phyloP scores from a whole-genome alignment of 768 basidiomycete genomes.

The Termitomyces bulborhizus region DNA sequence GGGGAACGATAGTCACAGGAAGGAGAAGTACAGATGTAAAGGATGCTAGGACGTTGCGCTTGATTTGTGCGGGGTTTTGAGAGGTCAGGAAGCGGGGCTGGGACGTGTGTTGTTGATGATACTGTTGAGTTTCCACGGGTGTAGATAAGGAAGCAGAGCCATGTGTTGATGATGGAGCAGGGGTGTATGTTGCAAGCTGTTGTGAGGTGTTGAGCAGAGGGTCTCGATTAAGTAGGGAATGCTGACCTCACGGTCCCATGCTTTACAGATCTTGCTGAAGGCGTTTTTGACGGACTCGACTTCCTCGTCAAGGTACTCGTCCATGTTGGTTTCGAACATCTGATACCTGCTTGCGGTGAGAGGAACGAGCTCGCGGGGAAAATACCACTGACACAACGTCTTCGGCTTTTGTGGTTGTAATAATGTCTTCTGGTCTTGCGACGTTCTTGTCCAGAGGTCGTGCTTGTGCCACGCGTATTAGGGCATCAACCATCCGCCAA shows the following conservation, averaged over 20 bases:
- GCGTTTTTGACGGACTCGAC: constrained; percentile 71
- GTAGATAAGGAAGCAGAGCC: background rate
- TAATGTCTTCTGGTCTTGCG: constrained; percentile 11
- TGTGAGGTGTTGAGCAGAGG: constrained; percentile 2
- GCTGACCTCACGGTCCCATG: constrained; percentile 68
- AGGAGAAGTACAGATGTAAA: constrained; percentile 87
- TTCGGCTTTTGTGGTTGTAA: constrained; percentile 41
- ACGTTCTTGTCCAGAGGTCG: constrained; percentile 12
- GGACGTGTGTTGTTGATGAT: constrained; percentile 10
- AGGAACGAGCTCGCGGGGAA: background rate
- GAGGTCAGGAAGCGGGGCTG: constrained; percentile 70
- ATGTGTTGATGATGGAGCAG: background rate
- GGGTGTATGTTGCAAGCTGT: constrained; percentile 11
- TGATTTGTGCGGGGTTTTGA: constrained; percentile 85
- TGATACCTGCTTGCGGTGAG: constrained; percentile 49
- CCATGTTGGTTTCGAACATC: constrained; percentile 97
- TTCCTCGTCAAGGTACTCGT: constrained; percentile 96
- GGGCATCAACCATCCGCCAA: constrained; percentile 77
- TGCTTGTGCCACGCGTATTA: constrained; percentile 51
- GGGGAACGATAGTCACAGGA: constrained; percentile 94
- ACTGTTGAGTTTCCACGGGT: constrained; percentile 5
- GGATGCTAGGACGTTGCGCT: constrained; percentile 87
- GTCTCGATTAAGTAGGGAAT: background rate
- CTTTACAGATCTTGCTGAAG: constrained; percentile 69
- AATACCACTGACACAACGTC: constrained; percentile 67